Evolutionary conservation across 73 alveolate species (phyloP).

Genomic region (Paramecium sonneborni): DNA sequence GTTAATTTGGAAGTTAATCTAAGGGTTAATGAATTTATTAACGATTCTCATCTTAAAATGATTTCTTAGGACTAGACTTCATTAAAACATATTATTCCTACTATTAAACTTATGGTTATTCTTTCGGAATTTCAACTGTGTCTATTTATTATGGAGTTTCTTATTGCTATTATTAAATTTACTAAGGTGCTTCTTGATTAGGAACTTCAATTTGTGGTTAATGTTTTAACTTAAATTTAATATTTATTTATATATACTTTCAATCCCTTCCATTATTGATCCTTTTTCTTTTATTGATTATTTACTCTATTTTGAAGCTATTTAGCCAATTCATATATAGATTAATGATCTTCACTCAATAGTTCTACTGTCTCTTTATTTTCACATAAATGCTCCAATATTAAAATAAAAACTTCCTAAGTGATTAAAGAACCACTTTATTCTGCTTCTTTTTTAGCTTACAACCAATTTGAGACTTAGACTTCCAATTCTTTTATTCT

Average conservation of each 20-base stretch:
- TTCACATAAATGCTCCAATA: background rate
- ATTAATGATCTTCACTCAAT: background rate
- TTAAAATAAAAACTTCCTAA: background rate
- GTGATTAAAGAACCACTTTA: background rate
- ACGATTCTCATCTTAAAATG: background rate
- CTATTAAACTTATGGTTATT: background rate
- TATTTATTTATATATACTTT: background rate
- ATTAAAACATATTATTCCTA: background rate
- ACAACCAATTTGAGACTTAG: background rate
- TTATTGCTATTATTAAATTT: background rate
- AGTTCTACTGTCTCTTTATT: background rate
- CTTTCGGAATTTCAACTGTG: background rate
- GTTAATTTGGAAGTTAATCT: background rate
- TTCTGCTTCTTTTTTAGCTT: constrained; percentile 14
- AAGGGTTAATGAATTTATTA: background rate
- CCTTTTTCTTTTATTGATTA: background rate
- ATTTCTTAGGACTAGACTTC: background rate
- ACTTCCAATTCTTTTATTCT: background rate
- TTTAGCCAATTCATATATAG: background rate
- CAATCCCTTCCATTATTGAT: background rate
- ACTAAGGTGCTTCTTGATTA: background rate
- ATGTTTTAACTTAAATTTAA: background rate
- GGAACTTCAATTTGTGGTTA: background rate
- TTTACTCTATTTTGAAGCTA: background rate
- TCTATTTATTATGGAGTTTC: background rate